These are phyloP conservation scores for Chloropicon primus DNA, from an alignment of 139 green algal genomes.

Conservation along the genomic window DNA sequence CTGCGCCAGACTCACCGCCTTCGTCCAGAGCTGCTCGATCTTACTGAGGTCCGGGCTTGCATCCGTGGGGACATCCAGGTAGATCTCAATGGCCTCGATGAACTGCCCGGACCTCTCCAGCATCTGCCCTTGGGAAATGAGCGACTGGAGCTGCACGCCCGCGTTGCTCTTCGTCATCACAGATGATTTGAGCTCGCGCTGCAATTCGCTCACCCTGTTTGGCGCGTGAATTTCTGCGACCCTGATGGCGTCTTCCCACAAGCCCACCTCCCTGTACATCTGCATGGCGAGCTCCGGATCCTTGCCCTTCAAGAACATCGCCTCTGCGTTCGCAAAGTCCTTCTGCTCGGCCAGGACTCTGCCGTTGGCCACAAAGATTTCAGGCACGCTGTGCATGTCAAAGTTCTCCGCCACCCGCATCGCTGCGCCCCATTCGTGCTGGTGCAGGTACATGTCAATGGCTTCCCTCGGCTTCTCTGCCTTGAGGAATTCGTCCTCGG, in stretches of 20 bases:
- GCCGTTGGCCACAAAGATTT: conserved; percentile 35
- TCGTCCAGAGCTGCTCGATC: conserved; percentile 36
- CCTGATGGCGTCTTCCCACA: conserved; percentile 64
- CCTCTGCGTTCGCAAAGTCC: conserved; percentile 29
- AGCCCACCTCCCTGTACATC: conserved; percentile 45
- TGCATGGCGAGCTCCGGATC: conserved; percentile 49
- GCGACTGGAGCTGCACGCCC: neutral
- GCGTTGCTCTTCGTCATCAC: neutral
- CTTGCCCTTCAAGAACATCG: conserved; percentile 50
- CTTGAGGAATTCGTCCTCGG: conserved; percentile 24
- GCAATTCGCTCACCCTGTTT: conserved; percentile 34
- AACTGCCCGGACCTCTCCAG: conserved; percentile 37
- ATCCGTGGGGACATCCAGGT: conserved; percentile 37
- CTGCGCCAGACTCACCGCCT: conserved; percentile 45
- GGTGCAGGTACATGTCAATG: conserved; percentile 68
- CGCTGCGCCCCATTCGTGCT: conserved; percentile 51
- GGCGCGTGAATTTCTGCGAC: conserved; percentile 64
- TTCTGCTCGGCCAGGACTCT: neutral
- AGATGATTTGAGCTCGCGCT: conserved; percentile 16
- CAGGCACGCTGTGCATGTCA: conserved; percentile 35
- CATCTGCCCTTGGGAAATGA: neutral
- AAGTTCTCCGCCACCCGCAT: conserved; percentile 51
- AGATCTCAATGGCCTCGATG: conserved; percentile 56
- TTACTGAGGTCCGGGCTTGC: conserved; percentile 30
- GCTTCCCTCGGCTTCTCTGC: conserved; percentile 56